Conservation (phyloP, 139 green algal genomes). For the Coelastrella sp. region DNA sequence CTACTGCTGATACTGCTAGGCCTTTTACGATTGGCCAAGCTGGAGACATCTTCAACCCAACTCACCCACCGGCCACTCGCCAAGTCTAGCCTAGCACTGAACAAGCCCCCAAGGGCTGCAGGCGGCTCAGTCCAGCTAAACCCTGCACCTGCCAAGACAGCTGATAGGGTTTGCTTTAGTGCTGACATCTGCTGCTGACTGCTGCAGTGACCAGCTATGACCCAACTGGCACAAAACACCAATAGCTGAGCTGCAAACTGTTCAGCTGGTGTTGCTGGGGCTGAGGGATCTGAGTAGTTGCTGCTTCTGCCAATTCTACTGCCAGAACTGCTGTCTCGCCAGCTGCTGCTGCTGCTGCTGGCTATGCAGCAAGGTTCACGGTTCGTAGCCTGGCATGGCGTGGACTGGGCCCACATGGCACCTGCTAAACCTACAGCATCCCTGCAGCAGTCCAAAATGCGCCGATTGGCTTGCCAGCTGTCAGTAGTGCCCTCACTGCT, state of each 20-base stretch:
- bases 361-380: not conserved
- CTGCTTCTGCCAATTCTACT: not conserved
- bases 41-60: not conserved
- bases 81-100: not conserved
- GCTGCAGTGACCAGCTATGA: not conserved
- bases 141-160: constrained; percentile 8
- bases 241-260: constrained; percentile 24
- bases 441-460: not conserved
- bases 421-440: constrained; percentile 10
- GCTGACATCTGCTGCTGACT: not conserved
- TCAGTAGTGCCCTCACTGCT: not conserved
- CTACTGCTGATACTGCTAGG: not conserved
- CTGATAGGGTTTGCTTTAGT: not conserved
- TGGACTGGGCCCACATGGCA: constrained; percentile 17
- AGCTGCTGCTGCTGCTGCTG: not conserved
- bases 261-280: not conserved
- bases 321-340: not conserved
- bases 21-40: not conserved
- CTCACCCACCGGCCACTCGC: constrained; percentile 3
- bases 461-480: not conserved
- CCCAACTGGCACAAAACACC: constrained; percentile 34
- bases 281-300: not conserved
- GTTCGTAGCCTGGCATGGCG: not conserved
- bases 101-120: constrained; percentile 8
- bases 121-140: constrained; percentile 14